Conservation (phyloP, 768 basidiomycete genomes). For the Trametes sanguinea region DNA sequence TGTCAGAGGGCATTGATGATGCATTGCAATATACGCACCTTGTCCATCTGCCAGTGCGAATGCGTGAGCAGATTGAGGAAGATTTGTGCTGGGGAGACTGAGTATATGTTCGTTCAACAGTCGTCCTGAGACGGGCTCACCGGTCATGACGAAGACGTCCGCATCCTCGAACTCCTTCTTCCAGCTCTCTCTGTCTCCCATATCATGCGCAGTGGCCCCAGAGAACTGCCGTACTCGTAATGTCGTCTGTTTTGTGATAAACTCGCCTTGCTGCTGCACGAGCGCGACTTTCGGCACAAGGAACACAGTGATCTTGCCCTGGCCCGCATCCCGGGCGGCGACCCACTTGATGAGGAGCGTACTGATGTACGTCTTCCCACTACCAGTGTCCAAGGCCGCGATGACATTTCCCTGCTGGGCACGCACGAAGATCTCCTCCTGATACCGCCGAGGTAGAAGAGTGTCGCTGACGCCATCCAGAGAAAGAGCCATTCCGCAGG, state of each 20-base stretch:
- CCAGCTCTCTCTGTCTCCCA: conserved; percentile 70
- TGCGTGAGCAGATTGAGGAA: conserved; percentile 80
- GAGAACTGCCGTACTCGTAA: conserved; percentile 68
- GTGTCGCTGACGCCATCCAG: conserved; percentile 36
- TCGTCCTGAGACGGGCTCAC: conserved; percentile 36
- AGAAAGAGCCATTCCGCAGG: conserved; percentile 22
- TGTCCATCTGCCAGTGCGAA: conserved; percentile 75
- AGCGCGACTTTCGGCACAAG: conserved; percentile 85
- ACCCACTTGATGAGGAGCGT: conserved; percentile 76
- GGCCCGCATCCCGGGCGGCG: conserved; percentile 48
- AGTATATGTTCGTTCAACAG: not conserved
- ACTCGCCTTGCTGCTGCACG: conserved; percentile 79
- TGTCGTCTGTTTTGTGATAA: conserved; percentile 63
- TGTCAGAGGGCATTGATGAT: too few species aligned
- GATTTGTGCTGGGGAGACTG: conserved; percentile 61
- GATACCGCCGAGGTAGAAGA: conserved; percentile 52
- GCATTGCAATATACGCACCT: conserved; percentile 36
- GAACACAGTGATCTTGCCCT: conserved; percentile 70
- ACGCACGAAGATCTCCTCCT: conserved; percentile 56
- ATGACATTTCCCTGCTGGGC: conserved; percentile 56
- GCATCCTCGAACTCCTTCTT: conserved; percentile 55
- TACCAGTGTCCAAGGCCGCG: conserved; percentile 59
- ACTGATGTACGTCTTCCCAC: conserved; percentile 63
- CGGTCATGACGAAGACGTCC: conserved; percentile 87
- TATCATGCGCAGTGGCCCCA: conserved; percentile 70